These are phyloP conservation scores for Picochlorum sp. DNA, from an alignment of 139 green algal genomes.

Conservation along the genomic window DNA sequence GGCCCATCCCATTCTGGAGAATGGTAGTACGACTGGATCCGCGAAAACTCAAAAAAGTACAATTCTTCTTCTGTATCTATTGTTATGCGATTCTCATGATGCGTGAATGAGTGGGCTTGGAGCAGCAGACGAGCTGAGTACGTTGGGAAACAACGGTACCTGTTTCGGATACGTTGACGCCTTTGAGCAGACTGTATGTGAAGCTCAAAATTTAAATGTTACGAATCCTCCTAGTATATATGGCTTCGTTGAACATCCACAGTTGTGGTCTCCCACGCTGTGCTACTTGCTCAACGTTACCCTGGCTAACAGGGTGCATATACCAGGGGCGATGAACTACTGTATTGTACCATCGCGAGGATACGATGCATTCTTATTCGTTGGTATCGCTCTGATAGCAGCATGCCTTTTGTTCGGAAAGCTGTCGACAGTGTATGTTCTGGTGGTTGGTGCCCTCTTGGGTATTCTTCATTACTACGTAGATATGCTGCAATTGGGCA, in stretches of 20 bases:
- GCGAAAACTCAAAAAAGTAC: too few species aligned
- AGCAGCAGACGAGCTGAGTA: too few species aligned
- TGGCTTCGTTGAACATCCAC: constrained; percentile 3
- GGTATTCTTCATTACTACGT: constrained; percentile 41
- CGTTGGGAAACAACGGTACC: too few species aligned
- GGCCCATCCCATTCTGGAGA: too few species aligned
- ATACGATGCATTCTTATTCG: constrained; percentile 41
- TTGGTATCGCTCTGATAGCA: constrained; percentile 25
- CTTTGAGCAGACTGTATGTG: constrained; percentile 16
- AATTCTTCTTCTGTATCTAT: too few species aligned
- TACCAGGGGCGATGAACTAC: constrained; percentile 20
- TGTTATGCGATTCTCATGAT: too few species aligned
- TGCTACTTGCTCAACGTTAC: constrained; percentile 32
- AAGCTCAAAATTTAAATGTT: constrained; percentile 23
- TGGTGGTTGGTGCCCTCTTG: constrained; percentile 42
- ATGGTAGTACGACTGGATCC: too few species aligned
- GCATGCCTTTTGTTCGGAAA: constrained; percentile 32
- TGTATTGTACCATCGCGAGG: constrained; percentile 22
- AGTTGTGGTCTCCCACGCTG: constrained; percentile 17
- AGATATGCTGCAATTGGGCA: constrained; percentile 59
- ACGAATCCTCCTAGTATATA: constrained; percentile 26
- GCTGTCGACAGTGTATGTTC: constrained; percentile 34
- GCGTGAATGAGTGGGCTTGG: too few species aligned
- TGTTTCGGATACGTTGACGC: neutral
- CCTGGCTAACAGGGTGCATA: constrained; percentile 6